Percentiles rank a stretch among this genome's conserved stretches.
These are phyloP conservation scores for Aspergillus niger DNA, from an alignment of 2,329 filamentous ascomycete genomes.

Conservation along the genomic window DNA sequence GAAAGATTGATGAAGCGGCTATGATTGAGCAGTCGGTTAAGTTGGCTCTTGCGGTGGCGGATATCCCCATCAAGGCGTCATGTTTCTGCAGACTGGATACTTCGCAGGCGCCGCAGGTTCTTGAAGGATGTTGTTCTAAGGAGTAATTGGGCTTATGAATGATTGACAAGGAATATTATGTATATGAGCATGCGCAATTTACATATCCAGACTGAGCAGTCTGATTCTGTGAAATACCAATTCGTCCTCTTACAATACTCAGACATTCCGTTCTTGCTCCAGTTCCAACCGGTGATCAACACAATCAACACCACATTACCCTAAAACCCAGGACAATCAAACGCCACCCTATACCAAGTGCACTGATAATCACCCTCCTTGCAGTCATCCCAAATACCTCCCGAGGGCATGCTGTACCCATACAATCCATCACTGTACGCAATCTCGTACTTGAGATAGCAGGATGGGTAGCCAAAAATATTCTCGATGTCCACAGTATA, in stretches of 20 bases:
- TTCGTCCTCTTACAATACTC: too few species aligned
- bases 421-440: background rate
- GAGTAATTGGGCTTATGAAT: too few species aligned
- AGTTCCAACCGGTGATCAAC: too few species aligned
- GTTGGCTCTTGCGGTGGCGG: conserved; percentile 56
- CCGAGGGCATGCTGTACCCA: background rate
- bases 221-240: too few species aligned
- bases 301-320: too few species aligned
- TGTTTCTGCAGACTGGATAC: conserved; percentile 56
- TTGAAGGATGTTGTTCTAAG: background rate
- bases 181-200: too few species aligned
- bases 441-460: background rate
- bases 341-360: background rate
- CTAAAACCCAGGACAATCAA: background rate
- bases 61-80: conserved; percentile 59
- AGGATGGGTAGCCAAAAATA: background rate
- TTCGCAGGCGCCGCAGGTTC: conserved; percentile 10
- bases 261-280: too few species aligned
- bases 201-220: too few species aligned
- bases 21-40: conserved; percentile 52
- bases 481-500: background rate
- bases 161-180: too few species aligned
- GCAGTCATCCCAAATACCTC: background rate
- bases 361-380: background rate
- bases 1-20: conserved; percentile 48